Evolutionary conservation across 345 rosid species (phyloP).

Genomic region (Brassica nigra): DNA sequence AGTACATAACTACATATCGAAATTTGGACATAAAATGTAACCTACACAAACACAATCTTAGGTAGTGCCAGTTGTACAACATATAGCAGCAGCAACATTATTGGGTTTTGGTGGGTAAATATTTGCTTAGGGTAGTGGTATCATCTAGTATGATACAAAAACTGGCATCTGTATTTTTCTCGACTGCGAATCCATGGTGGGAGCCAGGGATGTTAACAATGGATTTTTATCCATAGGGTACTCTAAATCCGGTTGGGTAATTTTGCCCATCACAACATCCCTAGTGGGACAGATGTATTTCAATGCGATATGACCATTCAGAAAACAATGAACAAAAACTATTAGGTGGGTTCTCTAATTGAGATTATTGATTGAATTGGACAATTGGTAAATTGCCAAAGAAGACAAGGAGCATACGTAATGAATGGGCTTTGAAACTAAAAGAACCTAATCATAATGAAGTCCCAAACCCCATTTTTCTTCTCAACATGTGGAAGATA

Average conservation of each 20-base stretch:
- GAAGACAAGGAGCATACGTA: background rate
- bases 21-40: background rate
- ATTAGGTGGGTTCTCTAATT: background rate
- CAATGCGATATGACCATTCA: conserved; percentile 4
- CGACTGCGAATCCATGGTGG: background rate
- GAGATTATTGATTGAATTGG: background rate
- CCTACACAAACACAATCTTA: background rate
- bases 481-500: background rate
- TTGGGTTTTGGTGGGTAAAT: background rate
- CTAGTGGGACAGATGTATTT: background rate
- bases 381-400: background rate
- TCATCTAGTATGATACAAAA: background rate
- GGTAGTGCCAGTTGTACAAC: background rate
- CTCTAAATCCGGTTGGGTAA: too few species aligned
- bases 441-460: background rate
- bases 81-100: background rate
- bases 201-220: background rate
- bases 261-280: too few species aligned
- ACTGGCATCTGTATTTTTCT: background rate
- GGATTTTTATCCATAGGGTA: too few species aligned
- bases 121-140: background rate
- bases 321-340: background rate
- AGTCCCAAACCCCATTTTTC: background rate
- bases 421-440: background rate
- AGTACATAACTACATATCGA: background rate